Conservation (phyloP, 2,329 filamentous ascomycete species). For the Xylaria sp. region DNA sequence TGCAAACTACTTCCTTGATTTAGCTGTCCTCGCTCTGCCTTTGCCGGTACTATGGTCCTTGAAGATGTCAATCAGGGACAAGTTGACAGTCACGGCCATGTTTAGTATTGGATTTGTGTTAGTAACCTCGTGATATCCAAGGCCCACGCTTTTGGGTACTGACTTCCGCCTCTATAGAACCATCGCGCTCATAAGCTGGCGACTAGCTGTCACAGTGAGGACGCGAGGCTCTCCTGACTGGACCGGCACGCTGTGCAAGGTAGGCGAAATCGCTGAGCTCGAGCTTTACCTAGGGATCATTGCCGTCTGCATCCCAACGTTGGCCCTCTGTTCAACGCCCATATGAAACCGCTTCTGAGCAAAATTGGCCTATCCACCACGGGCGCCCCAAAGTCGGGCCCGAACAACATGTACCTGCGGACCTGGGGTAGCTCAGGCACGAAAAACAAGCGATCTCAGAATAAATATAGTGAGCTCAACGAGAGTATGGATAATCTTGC, state of each 20-base stretch:
- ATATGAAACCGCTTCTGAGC: slow-evolving; percentile 10
- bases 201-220: slow-evolving; percentile 41
- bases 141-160: neutral
- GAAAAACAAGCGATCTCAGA: slow-evolving; percentile 2
- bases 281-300: slow-evolving; percentile 50
- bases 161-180: slow-evolving; percentile 32
- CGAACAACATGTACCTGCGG: neutral
- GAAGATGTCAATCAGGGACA: slow-evolving; percentile 47
- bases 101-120: slow-evolving; percentile 43
- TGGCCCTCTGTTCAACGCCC: slow-evolving; percentile 46
- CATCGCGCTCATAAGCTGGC: slow-evolving; percentile 47
- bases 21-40: slow-evolving; percentile 48
- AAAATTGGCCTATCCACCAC: neutral
- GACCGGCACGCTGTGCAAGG: slow-evolving; percentile 36
- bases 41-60: slow-evolving; percentile 50
- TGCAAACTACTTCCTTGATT: slow-evolving; percentile 39
- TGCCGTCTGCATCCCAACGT: slow-evolving; percentile 49
- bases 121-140: slow-evolving; percentile 19
- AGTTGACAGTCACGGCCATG: slow-evolving; percentile 41
- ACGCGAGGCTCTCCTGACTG: slow-evolving; percentile 30
- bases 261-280: slow-evolving; percentile 45
- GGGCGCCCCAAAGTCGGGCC: neutral
- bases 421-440: slow-evolving; percentile 17
- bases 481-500: slow-evolving; percentile 19
- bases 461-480: slow-evolving; percentile 11